Evolutionary conservation across 2,329 filamentous ascomycete genomes (phyloP).

Genomic region (Elsinoe necatrix): DNA sequence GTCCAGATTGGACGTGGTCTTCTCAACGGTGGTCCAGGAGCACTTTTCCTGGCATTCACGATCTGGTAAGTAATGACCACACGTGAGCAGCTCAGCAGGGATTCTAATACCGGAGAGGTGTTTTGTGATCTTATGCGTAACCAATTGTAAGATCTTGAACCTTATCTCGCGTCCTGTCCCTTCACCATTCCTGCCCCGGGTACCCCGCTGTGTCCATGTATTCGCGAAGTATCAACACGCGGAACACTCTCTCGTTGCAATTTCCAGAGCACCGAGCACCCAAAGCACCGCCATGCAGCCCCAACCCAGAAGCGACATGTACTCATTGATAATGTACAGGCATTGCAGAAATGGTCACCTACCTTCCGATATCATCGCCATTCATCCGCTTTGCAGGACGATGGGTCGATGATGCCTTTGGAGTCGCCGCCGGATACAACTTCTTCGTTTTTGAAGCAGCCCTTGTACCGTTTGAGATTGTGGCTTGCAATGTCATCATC

Average conservation of each 20-base stretch:
- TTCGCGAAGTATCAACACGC: neutral
- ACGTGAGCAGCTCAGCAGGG: neutral
- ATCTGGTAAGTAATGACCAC: conserved; percentile 30
- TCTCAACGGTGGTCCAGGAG: conserved; percentile 40
- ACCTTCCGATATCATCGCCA: conserved; percentile 65
- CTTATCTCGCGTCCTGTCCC: conserved; percentile 13
- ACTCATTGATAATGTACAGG: conserved; percentile 23
- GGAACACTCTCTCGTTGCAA: neutral
- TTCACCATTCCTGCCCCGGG: conserved; percentile 21
- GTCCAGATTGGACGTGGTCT: conserved; percentile 40
- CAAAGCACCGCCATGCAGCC: neutral
- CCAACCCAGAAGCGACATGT: neutral
- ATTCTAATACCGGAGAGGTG: conserved; percentile 28
- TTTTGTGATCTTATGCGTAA: conserved; percentile 18
- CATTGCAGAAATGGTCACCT: conserved; percentile 70
- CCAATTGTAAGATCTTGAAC: conserved; percentile 15
- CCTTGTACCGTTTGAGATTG: conserved; percentile 26
- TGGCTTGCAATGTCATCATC: conserved; percentile 54
- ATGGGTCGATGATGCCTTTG: conserved; percentile 66
- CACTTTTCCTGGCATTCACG: conserved; percentile 39
- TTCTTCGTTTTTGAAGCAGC: conserved; percentile 27
- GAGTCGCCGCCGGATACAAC: conserved; percentile 37
- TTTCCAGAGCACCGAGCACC: neutral
- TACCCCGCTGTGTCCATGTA: neutral
- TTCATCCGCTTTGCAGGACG: conserved; percentile 71